A percentile compares a stretch with the other conserved stretches of the same genome.
Conservation (phyloP, 2,329 filamentous ascomycete species). For the Venturia oleaginea region DNA sequence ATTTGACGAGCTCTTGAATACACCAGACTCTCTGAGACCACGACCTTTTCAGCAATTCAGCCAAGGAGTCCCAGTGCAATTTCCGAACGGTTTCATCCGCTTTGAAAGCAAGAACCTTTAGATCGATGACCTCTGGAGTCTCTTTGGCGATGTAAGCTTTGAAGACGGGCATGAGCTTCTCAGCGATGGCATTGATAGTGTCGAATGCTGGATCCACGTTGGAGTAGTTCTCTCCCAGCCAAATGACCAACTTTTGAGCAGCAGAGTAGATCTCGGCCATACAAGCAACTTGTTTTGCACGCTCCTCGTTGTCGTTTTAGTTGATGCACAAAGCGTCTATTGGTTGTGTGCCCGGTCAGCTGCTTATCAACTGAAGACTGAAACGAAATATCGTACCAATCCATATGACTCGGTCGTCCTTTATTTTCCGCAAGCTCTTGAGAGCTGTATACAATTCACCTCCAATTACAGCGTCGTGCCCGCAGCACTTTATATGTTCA, state of each 20-base stretch:
- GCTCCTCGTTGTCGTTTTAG: not conserved
- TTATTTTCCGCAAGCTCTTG: not conserved
- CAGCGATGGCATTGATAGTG: not conserved
- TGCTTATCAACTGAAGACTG: not conserved
- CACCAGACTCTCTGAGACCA: constrained; percentile 8
- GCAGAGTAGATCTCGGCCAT: constrained; percentile 2
- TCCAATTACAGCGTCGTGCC: not conserved
- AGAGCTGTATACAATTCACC: not conserved
- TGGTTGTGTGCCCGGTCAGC: too few species aligned
- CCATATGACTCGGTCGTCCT: not conserved
- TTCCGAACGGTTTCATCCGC: not conserved
- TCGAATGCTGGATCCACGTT: not conserved
- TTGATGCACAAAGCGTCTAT: constrained; percentile 8
- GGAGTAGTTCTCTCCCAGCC: not conserved
- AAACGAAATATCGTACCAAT: not conserved
- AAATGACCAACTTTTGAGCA: not conserved
- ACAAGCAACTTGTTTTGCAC: not conserved
- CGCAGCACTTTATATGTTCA: not conserved
- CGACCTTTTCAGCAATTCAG: not conserved
- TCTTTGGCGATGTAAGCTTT: not conserved
- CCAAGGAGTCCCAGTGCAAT: not conserved
- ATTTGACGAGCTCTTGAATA: constrained; percentile 6
- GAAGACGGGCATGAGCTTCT: not conserved
- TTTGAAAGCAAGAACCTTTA: not conserved
- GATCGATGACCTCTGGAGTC: not conserved